These are phyloP conservation scores for Boletus sp. DNA, from an alignment of 768 basidiomycete species.

Conservation along the genomic window DNA sequence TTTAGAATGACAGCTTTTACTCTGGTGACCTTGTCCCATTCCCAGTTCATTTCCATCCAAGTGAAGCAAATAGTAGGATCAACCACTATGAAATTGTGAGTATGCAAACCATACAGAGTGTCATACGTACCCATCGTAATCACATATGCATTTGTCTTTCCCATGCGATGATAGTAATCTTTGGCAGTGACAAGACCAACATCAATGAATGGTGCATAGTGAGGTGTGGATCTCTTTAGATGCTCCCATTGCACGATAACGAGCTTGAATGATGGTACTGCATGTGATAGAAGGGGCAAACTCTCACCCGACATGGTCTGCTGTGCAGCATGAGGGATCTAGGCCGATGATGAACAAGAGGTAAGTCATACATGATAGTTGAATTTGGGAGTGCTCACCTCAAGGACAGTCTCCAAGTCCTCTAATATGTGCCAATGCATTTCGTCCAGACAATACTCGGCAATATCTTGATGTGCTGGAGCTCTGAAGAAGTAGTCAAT, in stretches of 20 bases:
- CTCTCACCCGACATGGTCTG: not conserved
- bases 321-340: not conserved
- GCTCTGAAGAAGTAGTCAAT: not conserved
- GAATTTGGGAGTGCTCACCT: not conserved
- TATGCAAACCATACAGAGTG: too few relatives aligned
- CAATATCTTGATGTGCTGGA: not conserved
- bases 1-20: too few relatives aligned
- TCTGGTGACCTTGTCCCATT: too few relatives aligned
- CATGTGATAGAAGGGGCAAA: not conserved
- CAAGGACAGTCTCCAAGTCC: not conserved
- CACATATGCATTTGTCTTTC: too few relatives aligned
- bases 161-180: not conserved
- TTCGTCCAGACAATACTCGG: not conserved
- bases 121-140: too few relatives aligned
- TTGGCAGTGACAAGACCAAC: not conserved
- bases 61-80: too few relatives aligned
- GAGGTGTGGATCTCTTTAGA: not conserved
- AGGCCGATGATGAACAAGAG: too few relatives aligned
- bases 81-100: too few relatives aligned
- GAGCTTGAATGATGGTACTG: not conserved
- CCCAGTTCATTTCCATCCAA: too few relatives aligned
- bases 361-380: not conserved
- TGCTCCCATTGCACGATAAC: not conserved
- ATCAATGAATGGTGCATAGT: not conserved
- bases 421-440: not conserved